A percentile compares a stretch with the other conserved stretches of the same genome.
Evolutionary conservation across 2,329 filamentous ascomycete genomes (phyloP).

Genomic region (Biscogniauxia mediterranea): DNA sequence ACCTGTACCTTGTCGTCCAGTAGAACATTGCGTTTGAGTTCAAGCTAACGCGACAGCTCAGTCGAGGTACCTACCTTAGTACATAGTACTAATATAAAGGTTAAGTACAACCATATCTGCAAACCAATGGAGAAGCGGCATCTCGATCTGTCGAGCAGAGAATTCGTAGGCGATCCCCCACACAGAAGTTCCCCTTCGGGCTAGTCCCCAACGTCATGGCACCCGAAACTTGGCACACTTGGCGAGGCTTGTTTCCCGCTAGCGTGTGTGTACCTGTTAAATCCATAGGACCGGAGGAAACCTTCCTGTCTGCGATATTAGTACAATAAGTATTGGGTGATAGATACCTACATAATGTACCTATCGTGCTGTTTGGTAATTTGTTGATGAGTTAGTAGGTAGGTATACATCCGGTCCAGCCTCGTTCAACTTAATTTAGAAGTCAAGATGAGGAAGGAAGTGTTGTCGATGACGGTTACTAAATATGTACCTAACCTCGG

Average conservation of each 20-base stretch:
- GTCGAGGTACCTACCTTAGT: not conserved
- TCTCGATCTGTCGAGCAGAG: conserved; percentile 14
- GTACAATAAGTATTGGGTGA: not conserved
- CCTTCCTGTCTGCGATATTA: not conserved
- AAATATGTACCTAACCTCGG: too few species aligned
- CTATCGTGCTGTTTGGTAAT: too few species aligned
- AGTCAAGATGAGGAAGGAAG: too few species aligned
- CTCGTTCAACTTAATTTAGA: too few species aligned
- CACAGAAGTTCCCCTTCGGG: not conserved
- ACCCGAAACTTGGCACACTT: conserved; percentile 28
- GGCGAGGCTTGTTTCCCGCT: conserved; percentile 21
- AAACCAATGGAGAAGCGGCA: conserved; percentile 8
- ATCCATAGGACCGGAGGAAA: not conserved
- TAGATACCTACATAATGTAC: too few species aligned
- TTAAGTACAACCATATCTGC: not conserved
- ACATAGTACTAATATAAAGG: too few species aligned
- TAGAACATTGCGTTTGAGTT: too few species aligned
- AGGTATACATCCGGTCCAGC: too few species aligned
- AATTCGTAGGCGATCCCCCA: not conserved
- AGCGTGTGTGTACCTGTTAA: not conserved
- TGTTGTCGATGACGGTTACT: too few species aligned
- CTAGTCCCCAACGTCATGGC: conserved; percentile 21
- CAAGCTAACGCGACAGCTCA: too few species aligned
- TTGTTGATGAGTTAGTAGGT: too few species aligned
- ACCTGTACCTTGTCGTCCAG: too few species aligned